Evolutionary conservation across 768 basidiomycete species (phyloP), one percentile per base, ranked within the genome.

Genomic region (Hemileccinum rubropunctum): DNA sequence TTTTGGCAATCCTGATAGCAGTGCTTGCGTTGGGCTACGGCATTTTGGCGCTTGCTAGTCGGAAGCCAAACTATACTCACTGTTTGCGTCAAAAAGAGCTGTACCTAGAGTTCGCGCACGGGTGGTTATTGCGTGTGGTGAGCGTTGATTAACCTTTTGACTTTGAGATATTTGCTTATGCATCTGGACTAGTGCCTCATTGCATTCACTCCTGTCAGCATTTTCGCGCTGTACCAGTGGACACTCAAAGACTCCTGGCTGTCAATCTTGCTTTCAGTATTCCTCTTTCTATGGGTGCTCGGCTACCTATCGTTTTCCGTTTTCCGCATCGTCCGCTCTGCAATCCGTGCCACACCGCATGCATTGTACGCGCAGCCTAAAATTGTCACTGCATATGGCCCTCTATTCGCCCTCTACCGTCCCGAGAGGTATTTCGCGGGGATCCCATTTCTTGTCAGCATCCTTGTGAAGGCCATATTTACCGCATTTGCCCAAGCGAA

Each of bases 191-290:
- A 87, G 84, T 80, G 75, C 14, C 67, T 93, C n/a, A 67, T 90
- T 39, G 69, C 76, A 21, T 73, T 83, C 56, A 72, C 81, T 43
- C 95, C 95, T 9, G 71, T 92, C 51, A 68, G 83, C 53, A 80
- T 88, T 53, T 91, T 97, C 57, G 74, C 81, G 8, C 80, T 97
- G 61, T 93, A 86, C 66, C 94, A 98, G 66, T 98, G 94, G 91
- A 90, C 88, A 1, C 73, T 94, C 54, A 72, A 80, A 51, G 93
- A 98, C 68, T 94, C 93, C 0, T 92, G 91, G 86, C 75, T 95
- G 3, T 80, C 92, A 0, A 77, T 84, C 57, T 72, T 95, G 32
- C 75, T 98, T 35, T 88, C 93, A 3, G 86, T 87, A 51, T 60
- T 95, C 50, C 66, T 78, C 11, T 71, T 94, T 63, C 59, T 88